Conservation (phyloP, 208 protist species). For the Wallacemonas sp. region DNA sequence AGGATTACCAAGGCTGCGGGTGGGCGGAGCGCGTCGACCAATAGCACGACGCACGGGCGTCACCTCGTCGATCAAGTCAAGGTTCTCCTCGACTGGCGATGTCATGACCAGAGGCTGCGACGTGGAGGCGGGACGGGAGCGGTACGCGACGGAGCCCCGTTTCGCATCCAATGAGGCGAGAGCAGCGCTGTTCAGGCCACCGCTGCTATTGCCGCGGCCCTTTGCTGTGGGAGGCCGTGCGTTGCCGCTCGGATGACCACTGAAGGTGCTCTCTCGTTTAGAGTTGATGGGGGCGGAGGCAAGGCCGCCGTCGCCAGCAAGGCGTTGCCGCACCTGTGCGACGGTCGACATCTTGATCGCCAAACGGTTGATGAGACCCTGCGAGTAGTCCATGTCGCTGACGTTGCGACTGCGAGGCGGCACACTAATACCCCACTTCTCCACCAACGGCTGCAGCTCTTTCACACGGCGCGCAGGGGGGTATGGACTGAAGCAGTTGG, state of each 20-base stretch:
- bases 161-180: not conserved
- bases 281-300: constrained; percentile 3
- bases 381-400: constrained; percentile 30
- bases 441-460: constrained; percentile 40
- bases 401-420: constrained; percentile 14
- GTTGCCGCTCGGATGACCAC: not conserved
- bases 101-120: constrained; percentile 5
- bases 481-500: constrained; percentile 44
- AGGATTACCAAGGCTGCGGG: constrained; percentile 1
- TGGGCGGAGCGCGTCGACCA: not conserved
- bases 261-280: constrained; percentile 6
- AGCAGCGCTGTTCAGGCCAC: not conserved
- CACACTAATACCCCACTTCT: constrained; percentile 27
- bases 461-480: constrained; percentile 26
- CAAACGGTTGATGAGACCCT: constrained; percentile 32
- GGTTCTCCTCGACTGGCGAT: constrained; percentile 3
- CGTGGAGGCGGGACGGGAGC: not conserved
- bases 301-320: not conserved
- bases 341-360: constrained; percentile 23
- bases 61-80: constrained; percentile 1
- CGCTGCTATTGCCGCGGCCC: not conserved
- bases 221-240: not conserved
- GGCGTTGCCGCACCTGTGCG: constrained; percentile 2
- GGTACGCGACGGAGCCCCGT: not conserved
- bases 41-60: not conserved